phyloP scores from a whole-genome alignment of 192 early-diverging fungal species.

The Paraglomus occultum region DNA sequence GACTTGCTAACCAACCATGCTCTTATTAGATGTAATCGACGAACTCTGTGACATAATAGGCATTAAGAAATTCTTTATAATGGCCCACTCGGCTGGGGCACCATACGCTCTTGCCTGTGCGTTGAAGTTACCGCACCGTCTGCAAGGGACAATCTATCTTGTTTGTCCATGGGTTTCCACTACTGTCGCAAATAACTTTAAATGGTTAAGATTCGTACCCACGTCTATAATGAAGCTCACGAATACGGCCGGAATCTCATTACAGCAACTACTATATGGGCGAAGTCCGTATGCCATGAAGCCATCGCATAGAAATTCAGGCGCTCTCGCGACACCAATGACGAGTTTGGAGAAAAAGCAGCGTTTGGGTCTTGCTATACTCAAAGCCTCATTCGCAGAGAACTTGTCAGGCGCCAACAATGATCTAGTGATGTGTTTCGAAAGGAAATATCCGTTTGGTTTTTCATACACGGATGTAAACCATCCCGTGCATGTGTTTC shows the following conservation, averaged over 20 bases:
- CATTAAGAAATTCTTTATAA: slow-evolving; percentile 45
- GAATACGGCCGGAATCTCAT: slow-evolving; percentile 35
- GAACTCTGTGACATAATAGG: slow-evolving; percentile 43
- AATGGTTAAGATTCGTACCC: slow-evolving; percentile 44
- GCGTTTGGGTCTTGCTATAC: slow-evolving; percentile 39
- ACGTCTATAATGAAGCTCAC: slow-evolving; percentile 37
- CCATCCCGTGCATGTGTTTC: slow-evolving; percentile 44
- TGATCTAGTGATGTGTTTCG: slow-evolving; percentile 42
- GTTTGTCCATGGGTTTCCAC: slow-evolving; percentile 44
- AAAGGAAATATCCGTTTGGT: slow-evolving; percentile 39
- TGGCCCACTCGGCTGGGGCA: slow-evolving; percentile 44
- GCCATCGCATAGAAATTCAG: slow-evolving; percentile 38
- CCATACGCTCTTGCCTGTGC: slow-evolving; percentile 46
- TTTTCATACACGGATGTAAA: slow-evolving; percentile 46
- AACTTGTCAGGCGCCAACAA: slow-evolving; percentile 42
- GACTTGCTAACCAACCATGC: slow-evolving; percentile 36
- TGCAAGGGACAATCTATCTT: slow-evolving; percentile 43
- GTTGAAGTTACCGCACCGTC: slow-evolving; percentile 34
- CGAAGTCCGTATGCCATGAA: slow-evolving; percentile 34
- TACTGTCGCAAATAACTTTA: slow-evolving; percentile 41
- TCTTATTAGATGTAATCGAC: slow-evolving; percentile 40
- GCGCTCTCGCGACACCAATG: slow-evolving; percentile 32
- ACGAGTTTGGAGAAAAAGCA: slow-evolving; percentile 38
- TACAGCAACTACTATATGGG: slow-evolving; percentile 22
- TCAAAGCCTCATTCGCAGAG: slow-evolving; percentile 41